phyloP scores from a whole-genome alignment of 345 rosid species.

The Punica granatum region DNA sequence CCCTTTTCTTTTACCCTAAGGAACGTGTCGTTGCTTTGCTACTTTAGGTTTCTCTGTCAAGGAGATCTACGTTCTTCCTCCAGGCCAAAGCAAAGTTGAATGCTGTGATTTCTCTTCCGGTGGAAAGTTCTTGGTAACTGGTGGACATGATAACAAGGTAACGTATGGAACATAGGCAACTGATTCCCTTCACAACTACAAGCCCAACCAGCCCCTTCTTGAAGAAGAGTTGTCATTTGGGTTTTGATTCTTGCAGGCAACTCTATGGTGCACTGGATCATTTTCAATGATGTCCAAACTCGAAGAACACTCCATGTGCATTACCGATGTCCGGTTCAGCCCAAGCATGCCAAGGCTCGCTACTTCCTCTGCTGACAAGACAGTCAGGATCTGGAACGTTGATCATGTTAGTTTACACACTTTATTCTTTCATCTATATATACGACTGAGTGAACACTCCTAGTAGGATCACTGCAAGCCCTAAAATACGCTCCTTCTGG shows the following conservation, averaged over 20 bases:
- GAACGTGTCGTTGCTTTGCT: constrained; percentile 1
- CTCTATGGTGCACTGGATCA: constrained; percentile 55
- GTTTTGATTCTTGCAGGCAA: constrained; percentile 31
- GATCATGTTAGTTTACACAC: constrained; percentile 2
- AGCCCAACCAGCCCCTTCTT: no score
- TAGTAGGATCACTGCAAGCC: neutral
- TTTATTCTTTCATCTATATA: neutral
- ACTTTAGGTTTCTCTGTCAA: constrained; percentile 36
- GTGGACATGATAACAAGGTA: constrained; percentile 64
- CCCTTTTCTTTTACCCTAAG: neutral
- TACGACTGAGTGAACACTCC: neutral
- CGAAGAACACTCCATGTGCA: constrained; percentile 51
- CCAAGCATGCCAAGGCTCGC: constrained; percentile 52
- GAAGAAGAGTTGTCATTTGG: neutral
- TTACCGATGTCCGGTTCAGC: constrained; percentile 68
- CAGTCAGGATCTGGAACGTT: constrained; percentile 65
- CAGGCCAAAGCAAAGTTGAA: constrained; percentile 40
- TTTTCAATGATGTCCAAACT: constrained; percentile 38
- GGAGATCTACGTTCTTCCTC: constrained; percentile 33
- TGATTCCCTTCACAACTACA: neutral
- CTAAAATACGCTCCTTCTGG: neutral
- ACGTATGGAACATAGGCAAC: constrained; percentile 5
- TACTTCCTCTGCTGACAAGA: constrained; percentile 61
- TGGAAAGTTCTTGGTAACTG: constrained; percentile 66
- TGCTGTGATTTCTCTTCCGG: constrained; percentile 65